Percentiles rank a stretch among this genome's conserved stretches.
Evolutionary conservation across 805 yeast species (phyloP).

Genomic region (Ascoidea asiatica): DNA sequence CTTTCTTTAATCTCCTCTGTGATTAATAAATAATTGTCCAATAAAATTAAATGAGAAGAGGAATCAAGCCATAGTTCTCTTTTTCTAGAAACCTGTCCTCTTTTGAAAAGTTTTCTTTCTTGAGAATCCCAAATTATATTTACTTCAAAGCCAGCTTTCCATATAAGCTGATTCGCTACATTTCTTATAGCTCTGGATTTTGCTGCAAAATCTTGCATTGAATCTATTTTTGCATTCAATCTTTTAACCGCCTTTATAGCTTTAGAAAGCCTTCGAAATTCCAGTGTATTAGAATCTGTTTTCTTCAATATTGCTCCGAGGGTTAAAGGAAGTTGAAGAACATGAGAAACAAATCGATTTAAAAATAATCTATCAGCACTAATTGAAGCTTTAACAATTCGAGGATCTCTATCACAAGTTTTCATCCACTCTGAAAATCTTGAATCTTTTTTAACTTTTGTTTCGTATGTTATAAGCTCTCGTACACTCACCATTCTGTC

Average conservation of each 20-base stretch:
- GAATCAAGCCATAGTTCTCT: conserved; percentile 56
- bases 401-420: conserved; percentile 33
- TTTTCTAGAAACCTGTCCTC: conserved; percentile 47
- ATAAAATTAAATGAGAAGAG: conserved; percentile 36
- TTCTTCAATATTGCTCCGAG: conserved; percentile 42
- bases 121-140: conserved; percentile 39
- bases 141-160: conserved; percentile 35
- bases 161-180: conserved; percentile 37
- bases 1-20: conserved; percentile 40
- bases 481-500: conserved; percentile 46
- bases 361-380: conserved; percentile 43
- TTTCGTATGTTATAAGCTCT: conserved; percentile 36
- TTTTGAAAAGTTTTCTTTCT: conserved; percentile 39
- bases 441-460: conserved; percentile 22
- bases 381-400: conserved; percentile 25
- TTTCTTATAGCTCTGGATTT: conserved; percentile 39
- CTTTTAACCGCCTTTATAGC: conserved; percentile 42
- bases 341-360: conserved; percentile 39
- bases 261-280: conserved; percentile 33
- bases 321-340: conserved; percentile 49
- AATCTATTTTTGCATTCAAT: conserved; percentile 47
- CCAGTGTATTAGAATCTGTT: conserved; percentile 34
- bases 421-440: conserved; percentile 45
- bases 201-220: conserved; percentile 46
- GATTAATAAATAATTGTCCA: conserved; percentile 60